These are phyloP conservation scores for Lachancea cidri DNA, from an alignment of 805 yeast genomes.

Conservation along the genomic window DNA sequence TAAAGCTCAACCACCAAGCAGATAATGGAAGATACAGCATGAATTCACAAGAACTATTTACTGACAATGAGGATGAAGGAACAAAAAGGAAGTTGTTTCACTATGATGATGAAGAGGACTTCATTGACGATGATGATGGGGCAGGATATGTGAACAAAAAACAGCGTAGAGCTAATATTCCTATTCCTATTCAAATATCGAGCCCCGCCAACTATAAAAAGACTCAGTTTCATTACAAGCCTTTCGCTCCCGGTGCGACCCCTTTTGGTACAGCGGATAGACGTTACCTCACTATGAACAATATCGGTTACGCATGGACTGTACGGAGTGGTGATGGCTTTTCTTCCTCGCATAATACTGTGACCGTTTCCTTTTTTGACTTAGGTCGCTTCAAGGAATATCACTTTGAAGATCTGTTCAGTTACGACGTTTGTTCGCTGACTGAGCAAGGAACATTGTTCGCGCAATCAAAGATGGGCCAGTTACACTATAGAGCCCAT, in stretches of 20 bases:
- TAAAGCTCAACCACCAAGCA: too few species aligned
- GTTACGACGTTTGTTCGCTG: conserved; percentile 71
- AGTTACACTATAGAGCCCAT: conserved; percentile 66
- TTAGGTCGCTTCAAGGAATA: conserved; percentile 69
- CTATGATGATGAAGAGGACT: conserved; percentile 44
- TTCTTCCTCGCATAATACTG: conserved; percentile 13
- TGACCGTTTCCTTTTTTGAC: conserved; percentile 88
- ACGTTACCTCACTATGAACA: conserved; percentile 75
- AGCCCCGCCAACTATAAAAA: conserved; percentile 70
- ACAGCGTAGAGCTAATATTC: conserved; percentile 5
- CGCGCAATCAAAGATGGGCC: conserved; percentile 45
- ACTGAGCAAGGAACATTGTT: conserved; percentile 62
- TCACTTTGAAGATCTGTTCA: conserved; percentile 72
- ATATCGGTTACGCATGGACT: conserved; percentile 76
- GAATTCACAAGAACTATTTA: conserved; percentile 19
- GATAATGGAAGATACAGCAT: conserved; percentile 14
- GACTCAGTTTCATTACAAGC: conserved; percentile 38
- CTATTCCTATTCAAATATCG: conserved; percentile 19
- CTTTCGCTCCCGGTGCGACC: conserved; percentile 84
- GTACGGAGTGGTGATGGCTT: conserved; percentile 58
- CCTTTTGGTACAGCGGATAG: conserved; percentile 66
- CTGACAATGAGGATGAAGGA: conserved; percentile 24
- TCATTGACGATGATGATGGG: conserved; percentile 61
- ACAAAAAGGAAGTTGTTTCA: conserved; percentile 23
- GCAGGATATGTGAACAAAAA: conserved; percentile 39